Evolutionary conservation across 495 filamentous ascomycete species (phyloP).

Genomic region (Lepraria neglecta): DNA sequence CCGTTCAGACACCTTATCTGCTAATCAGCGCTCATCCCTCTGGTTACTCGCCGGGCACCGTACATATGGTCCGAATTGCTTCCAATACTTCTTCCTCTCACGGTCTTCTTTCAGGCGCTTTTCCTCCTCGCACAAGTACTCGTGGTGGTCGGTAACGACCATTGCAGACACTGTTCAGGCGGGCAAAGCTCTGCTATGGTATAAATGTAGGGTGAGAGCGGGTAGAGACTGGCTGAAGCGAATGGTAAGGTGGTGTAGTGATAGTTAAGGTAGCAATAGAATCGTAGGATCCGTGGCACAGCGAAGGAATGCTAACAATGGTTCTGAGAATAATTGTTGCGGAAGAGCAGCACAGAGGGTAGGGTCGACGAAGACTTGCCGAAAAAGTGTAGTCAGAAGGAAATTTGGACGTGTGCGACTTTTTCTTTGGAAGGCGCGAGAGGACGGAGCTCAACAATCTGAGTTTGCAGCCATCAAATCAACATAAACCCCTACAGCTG

Average conservation of each 20-base stretch:
- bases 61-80: conserved; percentile 45
- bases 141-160: conserved; percentile 81
- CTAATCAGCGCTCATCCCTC: conserved; percentile 30
- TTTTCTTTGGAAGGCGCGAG: no score
- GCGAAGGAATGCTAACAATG: no score
- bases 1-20: conserved; percentile 45
- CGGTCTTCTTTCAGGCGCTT: conserved; percentile 79
- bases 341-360: no score
- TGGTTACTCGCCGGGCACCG: background rate
- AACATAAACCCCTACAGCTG: no score
- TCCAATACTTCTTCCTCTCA: conserved; percentile 80
- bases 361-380: no score
- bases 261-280: background rate
- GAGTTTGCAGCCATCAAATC: no score
- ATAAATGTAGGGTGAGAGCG: background rate
- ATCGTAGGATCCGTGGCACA: no score
- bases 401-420: no score
- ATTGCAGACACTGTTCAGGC: conserved; percentile 41
- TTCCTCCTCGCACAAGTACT: conserved; percentile 81
- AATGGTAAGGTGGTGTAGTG: background rate
- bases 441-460: no score
- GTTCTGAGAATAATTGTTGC: no score
- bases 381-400: no score
- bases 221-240: background rate
- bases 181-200: background rate